These are phyloP conservation scores for Micromonas pusilla DNA, from an alignment of 139 green algal genomes.

Conservation along the genomic window DNA sequence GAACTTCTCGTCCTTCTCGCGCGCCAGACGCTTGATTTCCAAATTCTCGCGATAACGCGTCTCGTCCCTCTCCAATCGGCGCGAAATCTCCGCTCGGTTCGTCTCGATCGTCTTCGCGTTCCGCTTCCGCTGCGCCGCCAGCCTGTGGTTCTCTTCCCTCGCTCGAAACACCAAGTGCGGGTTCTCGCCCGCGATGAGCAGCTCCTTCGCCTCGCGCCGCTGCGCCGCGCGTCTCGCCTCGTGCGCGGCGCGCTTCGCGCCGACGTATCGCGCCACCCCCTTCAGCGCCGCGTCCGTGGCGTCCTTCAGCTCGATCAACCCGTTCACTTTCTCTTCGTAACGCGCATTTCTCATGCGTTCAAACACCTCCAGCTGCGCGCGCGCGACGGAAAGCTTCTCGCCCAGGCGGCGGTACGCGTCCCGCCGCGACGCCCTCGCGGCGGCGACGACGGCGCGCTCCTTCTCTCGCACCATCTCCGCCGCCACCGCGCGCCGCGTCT, in stretches of 20 bases:
- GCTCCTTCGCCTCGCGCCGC: background rate
- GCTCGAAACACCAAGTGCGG: constrained; percentile 3
- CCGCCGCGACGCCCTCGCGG: too few species aligned
- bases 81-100: background rate
- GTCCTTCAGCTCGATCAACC: constrained; percentile 8
- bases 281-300: background rate
- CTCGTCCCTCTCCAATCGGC: background rate
- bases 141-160: background rate
- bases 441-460: background rate
- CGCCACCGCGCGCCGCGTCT: background rate
- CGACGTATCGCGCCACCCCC: background rate
- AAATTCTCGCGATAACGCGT: background rate
- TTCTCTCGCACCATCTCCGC: background rate
- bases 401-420: background rate
- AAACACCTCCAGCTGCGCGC: background rate
- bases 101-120: background rate
- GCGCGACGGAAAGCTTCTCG: background rate
- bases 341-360: background rate
- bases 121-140: background rate
- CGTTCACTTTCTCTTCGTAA: background rate
- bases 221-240: background rate
- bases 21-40: too few species aligned
- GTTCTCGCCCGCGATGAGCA: constrained; percentile 8
- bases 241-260: background rate
- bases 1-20: too few species aligned